Evolutionary conservation across 345 rosid species (phyloP).

Genomic region (Luvunga scandens): DNA sequence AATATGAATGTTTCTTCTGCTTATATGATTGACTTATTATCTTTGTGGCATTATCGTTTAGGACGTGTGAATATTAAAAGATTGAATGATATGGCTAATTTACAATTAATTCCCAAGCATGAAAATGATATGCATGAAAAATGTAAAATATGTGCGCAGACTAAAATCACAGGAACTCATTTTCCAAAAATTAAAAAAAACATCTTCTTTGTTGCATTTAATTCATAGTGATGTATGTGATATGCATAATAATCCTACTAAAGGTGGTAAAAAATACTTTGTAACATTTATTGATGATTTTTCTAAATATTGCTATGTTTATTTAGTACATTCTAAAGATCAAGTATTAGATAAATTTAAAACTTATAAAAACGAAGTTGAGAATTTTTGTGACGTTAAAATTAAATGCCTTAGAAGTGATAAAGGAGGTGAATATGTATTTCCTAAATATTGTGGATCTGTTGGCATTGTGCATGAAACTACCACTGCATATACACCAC

Average conservation of each 20-base stretch:
- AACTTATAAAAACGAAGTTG: background rate
- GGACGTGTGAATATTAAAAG: background rate
- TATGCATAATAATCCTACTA: too few relatives aligned
- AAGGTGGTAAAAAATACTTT: too few relatives aligned
- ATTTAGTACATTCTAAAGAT: too few relatives aligned
- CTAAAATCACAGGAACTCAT: too few relatives aligned
- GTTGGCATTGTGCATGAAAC: background rate
- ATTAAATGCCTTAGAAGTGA: background rate
- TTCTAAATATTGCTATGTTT: too few relatives aligned
- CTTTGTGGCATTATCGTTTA: too few relatives aligned
- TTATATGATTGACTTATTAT: background rate
- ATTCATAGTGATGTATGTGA: too few relatives aligned
- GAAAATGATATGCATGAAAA: too few relatives aligned
- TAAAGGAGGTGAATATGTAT: background rate
- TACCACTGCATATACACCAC: background rate
- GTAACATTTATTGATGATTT: too few relatives aligned
- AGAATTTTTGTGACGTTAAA: background rate
- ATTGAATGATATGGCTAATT: background rate
- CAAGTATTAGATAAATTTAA: background rate
- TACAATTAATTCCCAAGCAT: background rate
- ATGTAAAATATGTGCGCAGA: too few relatives aligned
- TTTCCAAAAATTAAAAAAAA: too few relatives aligned
- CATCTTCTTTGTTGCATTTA: too few relatives aligned
- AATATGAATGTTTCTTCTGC: background rate
- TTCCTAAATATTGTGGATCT: background rate